Conservation (phyloP, 2,329 filamentous ascomycete species). For the Fusarium paranaense region DNA sequence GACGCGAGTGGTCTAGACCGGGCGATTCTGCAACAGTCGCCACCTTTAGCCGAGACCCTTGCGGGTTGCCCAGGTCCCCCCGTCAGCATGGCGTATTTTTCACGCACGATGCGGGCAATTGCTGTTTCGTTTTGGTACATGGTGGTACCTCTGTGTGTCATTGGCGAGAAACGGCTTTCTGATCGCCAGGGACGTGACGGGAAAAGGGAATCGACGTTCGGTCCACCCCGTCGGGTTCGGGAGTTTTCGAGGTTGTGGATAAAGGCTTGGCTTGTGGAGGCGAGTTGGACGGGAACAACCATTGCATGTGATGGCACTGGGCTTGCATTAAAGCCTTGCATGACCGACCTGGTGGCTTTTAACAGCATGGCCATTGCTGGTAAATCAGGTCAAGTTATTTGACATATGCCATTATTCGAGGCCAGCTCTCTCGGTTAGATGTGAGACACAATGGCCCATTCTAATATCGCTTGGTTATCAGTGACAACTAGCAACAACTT, state of each 20-base stretch:
- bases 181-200: background rate
- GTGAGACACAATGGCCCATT: background rate
- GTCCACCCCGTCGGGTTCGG: background rate
- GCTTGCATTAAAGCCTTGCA: background rate
- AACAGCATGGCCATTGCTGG: accelerated
- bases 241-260: background rate
- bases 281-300: background rate
- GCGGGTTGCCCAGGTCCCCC: background rate
- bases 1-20: background rate
- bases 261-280: background rate
- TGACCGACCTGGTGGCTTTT: background rate
- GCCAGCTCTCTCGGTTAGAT: background rate
- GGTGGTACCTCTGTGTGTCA: background rate
- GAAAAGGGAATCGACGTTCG: background rate
- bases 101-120: background rate
- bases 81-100: background rate
- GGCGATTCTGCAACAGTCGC: constrained; percentile 1
- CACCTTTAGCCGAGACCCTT: background rate
- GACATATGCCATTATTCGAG: background rate
- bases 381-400: background rate
- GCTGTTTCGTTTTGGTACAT: background rate
- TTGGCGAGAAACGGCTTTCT: background rate
- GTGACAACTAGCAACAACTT: background rate
- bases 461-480: background rate
- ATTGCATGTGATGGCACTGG: background rate